Conservation (phyloP, 2,329 filamentous ascomycete species). For the Helicocarpus griseus region DNA sequence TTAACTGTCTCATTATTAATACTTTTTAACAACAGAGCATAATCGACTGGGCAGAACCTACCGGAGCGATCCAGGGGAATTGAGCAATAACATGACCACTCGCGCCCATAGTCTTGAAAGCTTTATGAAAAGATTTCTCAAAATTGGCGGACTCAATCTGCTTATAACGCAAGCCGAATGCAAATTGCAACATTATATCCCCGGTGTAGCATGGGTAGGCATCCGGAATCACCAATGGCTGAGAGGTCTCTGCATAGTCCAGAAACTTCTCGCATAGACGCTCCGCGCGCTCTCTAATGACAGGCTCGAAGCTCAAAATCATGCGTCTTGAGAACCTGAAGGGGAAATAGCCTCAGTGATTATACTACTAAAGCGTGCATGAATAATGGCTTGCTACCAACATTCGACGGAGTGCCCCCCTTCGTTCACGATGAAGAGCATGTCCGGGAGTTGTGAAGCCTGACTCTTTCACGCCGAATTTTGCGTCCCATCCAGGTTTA, state of each 20-base stretch:
- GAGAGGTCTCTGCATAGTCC: conserved; percentile 8
- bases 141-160: conserved; percentile 16
- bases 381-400: conserved; percentile 7
- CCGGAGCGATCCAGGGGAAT: conserved; percentile 14
- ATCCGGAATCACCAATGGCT: conserved; percentile 10
- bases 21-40: background rate
- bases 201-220: conserved; percentile 16
- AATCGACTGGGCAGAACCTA: background rate
- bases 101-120: conserved; percentile 15
- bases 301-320: conserved; percentile 14
- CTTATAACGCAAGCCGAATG: conserved; percentile 17
- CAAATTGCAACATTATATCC: conserved; percentile 21
- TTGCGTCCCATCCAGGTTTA: conserved; percentile 16
- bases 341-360: background rate
- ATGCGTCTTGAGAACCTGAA: conserved; percentile 13
- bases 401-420: conserved; percentile 17
- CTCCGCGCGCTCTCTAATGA: conserved; percentile 16
- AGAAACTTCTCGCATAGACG: conserved; percentile 15
- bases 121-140: conserved; percentile 17
- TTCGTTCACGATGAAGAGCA: conserved; percentile 16
- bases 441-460: conserved; percentile 20
- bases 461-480: conserved; percentile 16
- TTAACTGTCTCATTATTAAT: conserved; percentile 2
- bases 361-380: background rate
- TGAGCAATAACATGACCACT: conserved; percentile 14